A percentile compares a stretch with the other conserved stretches of the same genome.
Evolutionary conservation across 805 yeast genomes (phyloP).

Genomic region (Spathaspora boniae): DNA sequence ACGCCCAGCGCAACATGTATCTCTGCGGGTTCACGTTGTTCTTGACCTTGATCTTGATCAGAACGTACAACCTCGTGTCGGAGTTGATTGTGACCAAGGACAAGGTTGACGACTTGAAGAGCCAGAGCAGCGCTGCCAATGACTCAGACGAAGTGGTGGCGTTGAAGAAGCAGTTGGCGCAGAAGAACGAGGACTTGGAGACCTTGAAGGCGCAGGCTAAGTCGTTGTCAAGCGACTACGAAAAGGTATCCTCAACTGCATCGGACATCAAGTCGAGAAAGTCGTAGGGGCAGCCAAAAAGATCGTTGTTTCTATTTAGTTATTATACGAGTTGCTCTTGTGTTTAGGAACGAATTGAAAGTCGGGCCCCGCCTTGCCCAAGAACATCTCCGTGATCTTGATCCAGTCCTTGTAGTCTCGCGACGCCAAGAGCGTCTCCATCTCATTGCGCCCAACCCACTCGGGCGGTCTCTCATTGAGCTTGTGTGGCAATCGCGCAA

Average conservation of each 20-base stretch:
- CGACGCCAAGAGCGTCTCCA: slow-evolving; percentile 86
- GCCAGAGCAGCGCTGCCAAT: slow-evolving; percentile 18
- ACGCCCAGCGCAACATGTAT: slow-evolving; percentile 95
- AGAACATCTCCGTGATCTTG: slow-evolving; percentile 89
- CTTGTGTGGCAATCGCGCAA: slow-evolving; percentile 84
- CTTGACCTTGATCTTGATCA: slow-evolving; percentile 75
- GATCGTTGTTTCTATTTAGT: slow-evolving; percentile 1
- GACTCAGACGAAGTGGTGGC: slow-evolving; percentile 40
- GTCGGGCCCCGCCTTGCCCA: slow-evolving; percentile 75
- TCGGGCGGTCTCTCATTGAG: slow-evolving; percentile 91
- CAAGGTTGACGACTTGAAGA: slow-evolving; percentile 40
- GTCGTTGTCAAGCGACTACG: slow-evolving; percentile 63
- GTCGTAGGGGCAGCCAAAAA: slow-evolving; percentile 3
- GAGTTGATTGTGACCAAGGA: slow-evolving; percentile 68
- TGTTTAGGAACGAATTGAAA: slow-evolving; percentile 91
- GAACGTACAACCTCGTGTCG: slow-evolving; percentile 78
- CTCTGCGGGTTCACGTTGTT: slow-evolving; percentile 94
- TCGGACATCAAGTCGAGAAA: slow-evolving; percentile 13
- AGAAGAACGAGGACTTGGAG: slow-evolving; percentile 62
- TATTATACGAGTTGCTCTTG: slow-evolving; percentile 77
- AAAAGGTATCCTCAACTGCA: slow-evolving; percentile 23
- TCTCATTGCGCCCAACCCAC: slow-evolving; percentile 89
- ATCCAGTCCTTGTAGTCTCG: slow-evolving; percentile 92
- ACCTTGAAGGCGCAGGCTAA: slow-evolving; percentile 71
- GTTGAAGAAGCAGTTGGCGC: slow-evolving; percentile 44